Conservation (phyloP, 306 rosid species). For the Cicer bijugum region DNA sequence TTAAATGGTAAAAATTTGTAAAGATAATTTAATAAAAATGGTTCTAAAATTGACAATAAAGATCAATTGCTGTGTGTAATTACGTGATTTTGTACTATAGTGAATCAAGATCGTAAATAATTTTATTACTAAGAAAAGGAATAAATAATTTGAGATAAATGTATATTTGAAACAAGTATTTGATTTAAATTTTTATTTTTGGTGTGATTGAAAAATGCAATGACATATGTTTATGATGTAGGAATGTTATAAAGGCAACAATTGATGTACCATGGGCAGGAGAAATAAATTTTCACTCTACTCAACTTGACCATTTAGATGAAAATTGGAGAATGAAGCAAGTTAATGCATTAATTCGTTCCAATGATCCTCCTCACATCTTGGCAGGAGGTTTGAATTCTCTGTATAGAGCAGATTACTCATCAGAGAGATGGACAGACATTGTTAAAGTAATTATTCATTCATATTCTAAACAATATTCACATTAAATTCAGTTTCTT, state of each 20-base stretch:
- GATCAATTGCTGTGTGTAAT: neutral
- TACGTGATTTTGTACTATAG: too few species aligned
- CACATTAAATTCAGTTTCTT: neutral
- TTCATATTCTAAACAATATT: neutral
- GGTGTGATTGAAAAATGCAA: neutral
- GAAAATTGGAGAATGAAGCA: slow-evolving; percentile 96
- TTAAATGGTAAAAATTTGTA: neutral
- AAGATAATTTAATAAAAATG: neutral
- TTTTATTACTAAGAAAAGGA: too few species aligned
- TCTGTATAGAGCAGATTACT: slow-evolving; percentile 67
- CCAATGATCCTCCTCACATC: slow-evolving; percentile 73
- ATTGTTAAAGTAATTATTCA: slow-evolving; percentile 61
- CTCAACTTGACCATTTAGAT: slow-evolving; percentile 90
- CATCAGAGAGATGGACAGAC: slow-evolving; percentile 76
- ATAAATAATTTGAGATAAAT: too few species aligned
- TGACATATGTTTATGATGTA: slow-evolving; percentile 41
- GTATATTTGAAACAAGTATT: too few species aligned
- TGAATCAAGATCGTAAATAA: too few species aligned
- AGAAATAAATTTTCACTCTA: slow-evolving; percentile 74
- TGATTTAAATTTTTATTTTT: neutral
- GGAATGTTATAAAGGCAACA: slow-evolving; percentile 80
- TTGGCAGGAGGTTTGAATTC: slow-evolving; percentile 86
- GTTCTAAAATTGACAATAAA: neutral
- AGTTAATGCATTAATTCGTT: slow-evolving; percentile 65
- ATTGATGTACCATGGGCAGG: slow-evolving; percentile 85